Evolutionary conservation across 2,329 filamentous ascomycete genomes (phyloP).

Genomic region (Lasiodiplodia citricola): DNA sequence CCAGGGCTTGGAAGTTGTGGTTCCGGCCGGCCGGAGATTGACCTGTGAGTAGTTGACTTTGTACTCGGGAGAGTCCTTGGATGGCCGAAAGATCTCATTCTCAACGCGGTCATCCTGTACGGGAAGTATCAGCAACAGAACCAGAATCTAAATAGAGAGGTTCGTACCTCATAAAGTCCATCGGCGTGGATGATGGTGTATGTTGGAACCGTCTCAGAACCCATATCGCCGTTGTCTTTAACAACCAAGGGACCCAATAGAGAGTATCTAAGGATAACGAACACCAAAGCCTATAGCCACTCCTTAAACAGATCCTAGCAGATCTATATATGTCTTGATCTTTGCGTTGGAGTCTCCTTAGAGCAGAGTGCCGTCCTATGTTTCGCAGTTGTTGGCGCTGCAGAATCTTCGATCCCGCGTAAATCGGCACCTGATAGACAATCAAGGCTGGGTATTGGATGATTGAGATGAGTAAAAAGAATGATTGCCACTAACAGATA

Average conservation of each 20-base stretch:
- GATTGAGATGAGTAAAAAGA: too few species aligned
- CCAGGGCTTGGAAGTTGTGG: neutral
- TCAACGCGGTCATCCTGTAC: neutral
- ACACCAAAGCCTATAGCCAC: too few species aligned
- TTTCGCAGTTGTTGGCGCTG: too few species aligned
- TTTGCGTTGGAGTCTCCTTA: too few species aligned
- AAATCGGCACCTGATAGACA: too few species aligned
- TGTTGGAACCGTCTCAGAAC: neutral
- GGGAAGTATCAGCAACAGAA: neutral
- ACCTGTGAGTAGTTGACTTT: neutral
- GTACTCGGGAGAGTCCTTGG: neutral
- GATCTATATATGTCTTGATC: too few species aligned
- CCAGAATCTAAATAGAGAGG: rapidly evolving
- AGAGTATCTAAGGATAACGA: neutral
- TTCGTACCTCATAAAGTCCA: neutral
- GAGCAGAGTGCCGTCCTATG: too few species aligned
- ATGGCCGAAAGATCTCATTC: neutral
- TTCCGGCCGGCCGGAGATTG: neutral
- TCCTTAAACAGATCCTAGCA: too few species aligned
- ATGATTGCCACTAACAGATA: too few species aligned
- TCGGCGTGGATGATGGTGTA: neutral
- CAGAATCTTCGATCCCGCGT: rapidly evolving
- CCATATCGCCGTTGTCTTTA: neutral
- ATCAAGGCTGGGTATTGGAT: too few species aligned
- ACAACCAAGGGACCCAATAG: neutral